Conservation (phyloP, 176 grass and related monocot genomes). For the maize (Zea mays) region DNA sequence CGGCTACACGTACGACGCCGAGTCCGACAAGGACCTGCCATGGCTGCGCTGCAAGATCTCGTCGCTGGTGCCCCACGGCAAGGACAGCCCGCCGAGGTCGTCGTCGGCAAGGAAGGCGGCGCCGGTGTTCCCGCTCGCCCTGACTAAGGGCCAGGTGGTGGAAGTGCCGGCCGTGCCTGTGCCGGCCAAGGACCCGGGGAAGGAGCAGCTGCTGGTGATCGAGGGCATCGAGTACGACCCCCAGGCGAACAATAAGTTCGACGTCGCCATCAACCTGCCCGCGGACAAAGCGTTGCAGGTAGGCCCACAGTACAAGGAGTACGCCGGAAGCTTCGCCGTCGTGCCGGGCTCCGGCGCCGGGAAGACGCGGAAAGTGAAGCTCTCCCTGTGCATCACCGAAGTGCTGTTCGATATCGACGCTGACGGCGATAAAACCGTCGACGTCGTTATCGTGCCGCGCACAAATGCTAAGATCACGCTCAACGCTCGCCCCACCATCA, state of each 20-base stretch:
- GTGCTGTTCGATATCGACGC: not conserved
- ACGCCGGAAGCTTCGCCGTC: not conserved
- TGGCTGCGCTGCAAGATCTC: not conserved
- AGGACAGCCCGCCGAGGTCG: not conserved
- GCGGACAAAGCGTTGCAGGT: not conserved
- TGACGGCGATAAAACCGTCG: not conserved
- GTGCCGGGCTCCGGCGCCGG: not conserved
- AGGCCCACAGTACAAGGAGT: constrained; percentile 1
- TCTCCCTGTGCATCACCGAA: not conserved
- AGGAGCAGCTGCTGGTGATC: not conserved
- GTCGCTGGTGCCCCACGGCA: not conserved
- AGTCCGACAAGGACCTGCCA: not conserved
- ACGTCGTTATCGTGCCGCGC: constrained; percentile 2
- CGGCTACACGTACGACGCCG: not conserved
- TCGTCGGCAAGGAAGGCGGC: not conserved
- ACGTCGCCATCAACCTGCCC: constrained; percentile 25
- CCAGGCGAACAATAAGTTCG: not conserved
- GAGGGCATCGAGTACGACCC: not conserved
- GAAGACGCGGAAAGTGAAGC: not conserved
- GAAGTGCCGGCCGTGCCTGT: not conserved
- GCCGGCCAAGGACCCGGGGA: not conserved
- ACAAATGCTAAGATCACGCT: not conserved
- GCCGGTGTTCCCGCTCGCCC: not conserved
- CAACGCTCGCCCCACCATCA: not conserved
- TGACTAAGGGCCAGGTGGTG: not conserved